These are phyloP conservation scores for Nakaseomyces kungkrabaensis DNA, from an alignment of 1,139 yeast genomes.

Conservation along the genomic window DNA sequence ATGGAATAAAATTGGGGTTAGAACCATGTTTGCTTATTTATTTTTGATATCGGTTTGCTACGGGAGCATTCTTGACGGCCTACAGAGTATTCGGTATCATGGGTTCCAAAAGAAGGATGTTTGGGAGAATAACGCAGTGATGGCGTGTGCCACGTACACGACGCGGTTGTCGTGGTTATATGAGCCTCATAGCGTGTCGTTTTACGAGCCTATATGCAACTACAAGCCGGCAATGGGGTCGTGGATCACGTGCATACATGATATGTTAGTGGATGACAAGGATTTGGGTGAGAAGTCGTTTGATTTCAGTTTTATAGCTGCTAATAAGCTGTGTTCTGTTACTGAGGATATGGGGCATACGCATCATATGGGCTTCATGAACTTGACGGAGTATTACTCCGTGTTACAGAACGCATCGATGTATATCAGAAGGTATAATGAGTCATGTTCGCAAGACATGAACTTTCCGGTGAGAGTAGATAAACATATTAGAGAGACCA, in stretches of 20 bases:
- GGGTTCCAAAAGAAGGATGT: conserved; percentile 1
- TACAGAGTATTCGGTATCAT: neutral
- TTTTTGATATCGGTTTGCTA: neutral
- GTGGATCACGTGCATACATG: conserved; percentile 5
- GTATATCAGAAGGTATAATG: neutral
- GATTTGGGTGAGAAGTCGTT: neutral
- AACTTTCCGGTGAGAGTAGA: conserved; percentile 12
- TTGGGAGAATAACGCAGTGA: conserved; percentile 4
- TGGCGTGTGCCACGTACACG: conserved; percentile 4
- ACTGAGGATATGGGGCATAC: conserved; percentile 1
- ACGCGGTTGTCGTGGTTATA: conserved; percentile 1
- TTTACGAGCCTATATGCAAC: conserved; percentile 3
- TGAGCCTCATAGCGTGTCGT: neutral
- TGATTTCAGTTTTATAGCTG: neutral
- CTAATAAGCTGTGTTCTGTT: conserved; percentile 1
- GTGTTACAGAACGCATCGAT: conserved; percentile 2
- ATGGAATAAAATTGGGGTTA: neutral
- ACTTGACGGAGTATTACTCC: conserved; percentile 1
- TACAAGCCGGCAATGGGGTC: conserved; percentile 4
- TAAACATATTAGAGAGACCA: conserved; percentile 5
- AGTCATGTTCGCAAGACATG: neutral
- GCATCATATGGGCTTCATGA: neutral
- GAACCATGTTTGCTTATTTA: neutral
- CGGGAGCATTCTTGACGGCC: neutral
- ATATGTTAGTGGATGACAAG: conserved; percentile 1